A percentile compares a stretch with the other conserved stretches of the same genome.
These are phyloP conservation scores for Paspalum notatum DNA, from an alignment of 176 grass and related monocot species.

Conservation along the genomic window DNA sequence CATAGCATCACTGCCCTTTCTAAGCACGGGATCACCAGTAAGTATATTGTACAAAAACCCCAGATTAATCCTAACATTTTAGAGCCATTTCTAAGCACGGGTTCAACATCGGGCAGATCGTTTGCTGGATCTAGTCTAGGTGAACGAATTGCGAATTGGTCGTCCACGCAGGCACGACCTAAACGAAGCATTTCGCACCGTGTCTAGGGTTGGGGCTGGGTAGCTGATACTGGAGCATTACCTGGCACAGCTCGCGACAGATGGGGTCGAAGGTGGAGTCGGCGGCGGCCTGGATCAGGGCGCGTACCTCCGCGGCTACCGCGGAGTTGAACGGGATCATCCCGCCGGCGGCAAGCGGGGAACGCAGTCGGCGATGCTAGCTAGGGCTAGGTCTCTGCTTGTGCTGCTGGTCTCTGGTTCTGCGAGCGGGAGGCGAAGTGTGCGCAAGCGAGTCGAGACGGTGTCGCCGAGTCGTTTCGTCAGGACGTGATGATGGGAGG, in stretches of 20 bases:
- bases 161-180: neutral
- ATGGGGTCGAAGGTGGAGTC: constrained; percentile 55
- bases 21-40: constrained; percentile 7
- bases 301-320: constrained; percentile 65
- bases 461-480: neutral
- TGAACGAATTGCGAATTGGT: constrained; percentile 18
- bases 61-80: constrained; percentile 30
- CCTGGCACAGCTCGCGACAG: constrained; percentile 60
- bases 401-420: constrained; percentile 32
- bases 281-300: constrained; percentile 59
- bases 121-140: constrained; percentile 39
- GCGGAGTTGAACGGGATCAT: constrained; percentile 67
- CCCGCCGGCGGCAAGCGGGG: constrained; percentile 30
- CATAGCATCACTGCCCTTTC: neutral
- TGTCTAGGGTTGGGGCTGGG: neutral
- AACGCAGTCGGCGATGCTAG: constrained; percentile 18
- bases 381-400: constrained; percentile 29
- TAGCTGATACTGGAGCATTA: constrained; percentile 8
- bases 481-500: neutral
- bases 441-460: constrained; percentile 11
- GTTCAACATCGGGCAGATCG: constrained; percentile 11
- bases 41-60: constrained; percentile 33
- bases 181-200: neutral
- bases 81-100: constrained; percentile 12
- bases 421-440: constrained; percentile 25